phyloP scores from a whole-genome alignment of 768 basidiomycete species.

The Kwoniella sp. region DNA sequence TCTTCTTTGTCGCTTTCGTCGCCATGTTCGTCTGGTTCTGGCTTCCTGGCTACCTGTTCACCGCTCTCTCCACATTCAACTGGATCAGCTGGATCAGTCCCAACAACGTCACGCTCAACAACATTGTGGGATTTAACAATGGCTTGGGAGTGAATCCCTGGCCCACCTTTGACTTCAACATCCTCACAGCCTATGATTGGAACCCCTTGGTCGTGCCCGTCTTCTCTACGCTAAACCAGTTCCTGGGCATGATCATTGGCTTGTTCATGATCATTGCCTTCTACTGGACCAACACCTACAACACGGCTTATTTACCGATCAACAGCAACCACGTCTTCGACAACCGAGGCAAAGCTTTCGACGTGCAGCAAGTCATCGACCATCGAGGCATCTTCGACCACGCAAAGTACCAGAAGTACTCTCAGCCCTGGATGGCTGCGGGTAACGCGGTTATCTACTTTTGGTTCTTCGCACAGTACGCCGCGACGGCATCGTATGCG shows the following conservation, averaged over 20 bases:
- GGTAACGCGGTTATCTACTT: constrained; percentile 58
- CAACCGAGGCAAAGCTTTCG: constrained; percentile 60
- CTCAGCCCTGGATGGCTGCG: constrained; percentile 58
- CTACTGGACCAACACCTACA: constrained; percentile 42
- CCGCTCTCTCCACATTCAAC: constrained; percentile 43
- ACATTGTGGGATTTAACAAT: constrained; percentile 47
- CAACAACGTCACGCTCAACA: constrained; percentile 53
- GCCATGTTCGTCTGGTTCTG: constrained; percentile 43
- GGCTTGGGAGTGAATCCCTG: constrained; percentile 57
- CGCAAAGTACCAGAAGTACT: constrained; percentile 60
- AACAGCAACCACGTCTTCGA: constrained; percentile 56
- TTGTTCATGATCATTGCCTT: constrained; percentile 35
- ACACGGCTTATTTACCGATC: constrained; percentile 56
- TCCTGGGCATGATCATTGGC: constrained; percentile 50
- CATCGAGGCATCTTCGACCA: constrained; percentile 58
- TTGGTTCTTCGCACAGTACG: constrained; percentile 59
- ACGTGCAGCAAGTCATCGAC: constrained; percentile 59
- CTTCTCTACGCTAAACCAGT: constrained; percentile 58
- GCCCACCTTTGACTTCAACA: constrained; percentile 58
- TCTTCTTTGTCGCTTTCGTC: constrained; percentile 31
- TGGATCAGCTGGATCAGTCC: constrained; percentile 59
- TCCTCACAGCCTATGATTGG: constrained; percentile 38
- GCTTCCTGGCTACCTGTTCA: constrained; percentile 50
- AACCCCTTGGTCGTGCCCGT: constrained; percentile 55
- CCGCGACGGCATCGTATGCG: constrained; percentile 26